phyloP scores from a whole-genome alignment of 2,329 filamentous ascomycete genomes.

The Aspergillus ruber region DNA sequence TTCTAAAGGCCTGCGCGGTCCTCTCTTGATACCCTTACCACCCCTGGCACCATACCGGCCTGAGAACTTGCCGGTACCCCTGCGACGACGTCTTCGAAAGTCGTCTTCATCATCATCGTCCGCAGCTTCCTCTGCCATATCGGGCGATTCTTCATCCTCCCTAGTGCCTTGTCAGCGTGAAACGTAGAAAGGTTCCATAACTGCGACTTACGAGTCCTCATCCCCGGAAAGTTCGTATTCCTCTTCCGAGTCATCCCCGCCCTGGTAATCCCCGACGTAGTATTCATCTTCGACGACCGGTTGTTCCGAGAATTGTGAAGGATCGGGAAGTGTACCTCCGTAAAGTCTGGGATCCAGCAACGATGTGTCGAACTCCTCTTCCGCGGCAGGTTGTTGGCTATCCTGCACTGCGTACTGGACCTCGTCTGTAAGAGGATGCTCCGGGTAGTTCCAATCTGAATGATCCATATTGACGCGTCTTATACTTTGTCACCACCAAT shows the following conservation, averaged over 20 bases:
- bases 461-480: not conserved
- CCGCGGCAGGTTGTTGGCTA: slow-evolving; percentile 8
- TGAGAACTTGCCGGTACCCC: slow-evolving; percentile 27
- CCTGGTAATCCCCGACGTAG: slow-evolving; percentile 3
- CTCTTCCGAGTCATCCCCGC: slow-evolving; percentile 12
- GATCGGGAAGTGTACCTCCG: slow-evolving; percentile 15
- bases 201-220: slow-evolving; percentile 10
- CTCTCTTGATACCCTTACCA: slow-evolving; percentile 41
- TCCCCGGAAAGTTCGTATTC: slow-evolving; percentile 21
- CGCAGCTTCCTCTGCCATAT: slow-evolving; percentile 16
- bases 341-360: slow-evolving; percentile 31
- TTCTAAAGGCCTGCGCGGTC: slow-evolving; percentile 41
- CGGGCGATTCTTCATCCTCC: slow-evolving; percentile 17
- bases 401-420: slow-evolving; percentile 27
- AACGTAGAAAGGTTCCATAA: not conserved
- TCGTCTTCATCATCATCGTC: slow-evolving; percentile 19
- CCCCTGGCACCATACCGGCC: slow-evolving; percentile 35
- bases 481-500: not conserved
- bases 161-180: slow-evolving; percentile 11
- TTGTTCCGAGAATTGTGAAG: slow-evolving; percentile 9
- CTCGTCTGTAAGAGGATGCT: slow-evolving; percentile 8
- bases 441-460: slow-evolving; percentile 14
- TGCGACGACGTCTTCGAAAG: slow-evolving; percentile 22
- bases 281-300: slow-evolving; percentile 8
- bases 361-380: slow-evolving; percentile 14